A percentile compares a stretch with the other conserved stretches of the same genome.
phyloP scores from a whole-genome alignment of 495 filamentous ascomycete species.

The Tuber indicum region DNA sequence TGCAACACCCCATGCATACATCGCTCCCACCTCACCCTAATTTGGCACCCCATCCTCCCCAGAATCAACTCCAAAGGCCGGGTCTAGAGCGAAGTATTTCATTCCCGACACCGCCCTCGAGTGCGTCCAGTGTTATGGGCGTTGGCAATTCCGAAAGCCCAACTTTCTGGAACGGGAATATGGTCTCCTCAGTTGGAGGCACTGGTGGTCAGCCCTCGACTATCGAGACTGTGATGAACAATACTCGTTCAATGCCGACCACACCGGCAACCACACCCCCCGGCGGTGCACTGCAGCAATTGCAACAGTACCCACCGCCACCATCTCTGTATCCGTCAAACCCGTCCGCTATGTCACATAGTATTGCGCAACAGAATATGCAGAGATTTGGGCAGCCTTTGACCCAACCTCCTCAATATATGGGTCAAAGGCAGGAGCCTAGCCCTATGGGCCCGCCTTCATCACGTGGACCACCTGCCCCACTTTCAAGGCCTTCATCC shows the following conservation, averaged over 20 bases:
- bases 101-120: constrained; percentile 90
- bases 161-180: constrained; percentile 33
- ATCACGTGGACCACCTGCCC: constrained; percentile 26
- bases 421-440: constrained; percentile 51
- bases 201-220: constrained; percentile 67
- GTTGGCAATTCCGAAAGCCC: constrained; percentile 40
- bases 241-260: constrained; percentile 80
- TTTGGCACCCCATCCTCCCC: constrained; percentile 55
- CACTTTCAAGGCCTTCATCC: constrained; percentile 40
- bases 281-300: constrained; percentile 63
- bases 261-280: constrained; percentile 93
- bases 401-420: constrained; percentile 57
- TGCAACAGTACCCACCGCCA: constrained; percentile 51
- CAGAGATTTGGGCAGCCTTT: constrained; percentile 58
- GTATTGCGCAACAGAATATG: constrained; percentile 60
- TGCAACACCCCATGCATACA: constrained; percentile 60
- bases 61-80: constrained; percentile 28
- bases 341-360: constrained; percentile 46
- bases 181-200: constrained; percentile 35
- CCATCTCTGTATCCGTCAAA: constrained; percentile 28
- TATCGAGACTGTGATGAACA: constrained; percentile 76
- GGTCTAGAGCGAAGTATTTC: constrained; percentile 43
- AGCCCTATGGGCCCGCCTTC: constrained; percentile 86
- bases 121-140: constrained; percentile 80
- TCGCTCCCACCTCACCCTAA: constrained; percentile 61